Evolutionary conservation across 768 basidiomycete genomes (phyloP).

Genomic region (Pleurotus sapidus): DNA sequence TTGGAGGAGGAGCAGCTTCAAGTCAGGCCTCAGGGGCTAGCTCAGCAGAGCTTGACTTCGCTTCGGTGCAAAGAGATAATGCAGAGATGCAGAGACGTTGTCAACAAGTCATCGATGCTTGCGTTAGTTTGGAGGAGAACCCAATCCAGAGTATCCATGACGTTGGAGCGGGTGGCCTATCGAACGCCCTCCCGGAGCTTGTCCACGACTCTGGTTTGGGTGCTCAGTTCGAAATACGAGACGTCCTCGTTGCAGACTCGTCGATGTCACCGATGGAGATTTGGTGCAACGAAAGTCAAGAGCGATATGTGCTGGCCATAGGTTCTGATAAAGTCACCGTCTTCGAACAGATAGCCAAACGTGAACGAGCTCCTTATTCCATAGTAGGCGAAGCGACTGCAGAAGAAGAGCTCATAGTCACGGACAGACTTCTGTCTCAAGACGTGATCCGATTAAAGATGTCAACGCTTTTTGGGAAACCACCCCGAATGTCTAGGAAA

Average conservation of each 20-base stretch:
- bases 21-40: conserved; percentile 90
- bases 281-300: conserved; percentile 99
- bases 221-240: conserved; percentile 89
- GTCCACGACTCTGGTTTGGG: conserved; percentile 96
- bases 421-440: conserved; percentile 74
- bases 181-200: conserved; percentile 94
- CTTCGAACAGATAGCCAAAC: conserved; percentile 76
- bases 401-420: conserved; percentile 83
- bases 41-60: conserved; percentile 93
- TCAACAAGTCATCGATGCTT: conserved; percentile 96
- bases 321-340: conserved; percentile 53
- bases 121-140: conserved; percentile 57
- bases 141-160: conserved; percentile 98
- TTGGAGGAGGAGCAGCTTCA: conserved; percentile 95
- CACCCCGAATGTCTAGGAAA: conserved; percentile 83
- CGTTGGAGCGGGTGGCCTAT: conserved; percentile 95
- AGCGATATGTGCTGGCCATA: conserved; percentile 94
- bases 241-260: conserved; percentile 87
- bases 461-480: conserved; percentile 95
- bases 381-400: conserved; percentile 86
- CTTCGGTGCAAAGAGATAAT: conserved; percentile 96
- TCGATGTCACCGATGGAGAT: conserved; percentile 99
- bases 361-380: conserved; percentile 93
- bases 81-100: conserved; percentile 97
- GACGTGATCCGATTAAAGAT: conserved; percentile 89